Percentiles rank a stretch among this genome's conserved stretches.
Conservation (phyloP, 176 grass and related monocot genomes). For the Alloteropsis semialata region DNA sequence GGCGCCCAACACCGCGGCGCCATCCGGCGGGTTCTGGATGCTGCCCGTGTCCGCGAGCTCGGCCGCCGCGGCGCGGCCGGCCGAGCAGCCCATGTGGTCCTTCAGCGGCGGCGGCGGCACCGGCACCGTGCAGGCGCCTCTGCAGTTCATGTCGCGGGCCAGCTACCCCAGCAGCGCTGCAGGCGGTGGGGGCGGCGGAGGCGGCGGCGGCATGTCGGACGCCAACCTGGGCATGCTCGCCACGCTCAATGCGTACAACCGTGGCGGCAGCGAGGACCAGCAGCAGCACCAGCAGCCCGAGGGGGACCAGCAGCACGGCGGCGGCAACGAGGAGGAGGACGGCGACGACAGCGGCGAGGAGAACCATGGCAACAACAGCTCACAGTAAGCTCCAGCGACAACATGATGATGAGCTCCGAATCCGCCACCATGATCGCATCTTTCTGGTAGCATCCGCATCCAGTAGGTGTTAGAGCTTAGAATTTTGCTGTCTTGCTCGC, state of each 20-base stretch:
- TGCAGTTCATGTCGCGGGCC: slow-evolving; percentile 74
- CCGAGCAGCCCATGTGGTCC: slow-evolving; percentile 81
- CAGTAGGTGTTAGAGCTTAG: neutral
- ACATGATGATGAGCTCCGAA: slow-evolving; percentile 4
- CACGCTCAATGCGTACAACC: slow-evolving; percentile 63
- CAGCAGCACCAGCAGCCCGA: slow-evolving; percentile 17
- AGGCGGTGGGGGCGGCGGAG: slow-evolving; percentile 14
- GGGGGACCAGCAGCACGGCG: slow-evolving; percentile 41
- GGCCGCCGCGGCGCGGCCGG: slow-evolving; percentile 36
- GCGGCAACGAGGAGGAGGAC: slow-evolving; percentile 22
- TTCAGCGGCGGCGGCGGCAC: slow-evolving; percentile 49
- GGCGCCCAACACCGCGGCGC: slow-evolving; percentile 59
- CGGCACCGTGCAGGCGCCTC: slow-evolving; percentile 72
- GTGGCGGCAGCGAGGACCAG: slow-evolving; percentile 47
- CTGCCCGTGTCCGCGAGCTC: slow-evolving; percentile 67
- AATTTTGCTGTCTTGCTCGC: slow-evolving; percentile 30
- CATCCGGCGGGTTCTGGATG: slow-evolving; percentile 91
- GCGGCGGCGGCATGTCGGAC: slow-evolving; percentile 55
- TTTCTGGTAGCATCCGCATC: slow-evolving; percentile 29
- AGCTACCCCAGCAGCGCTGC: slow-evolving; percentile 47
- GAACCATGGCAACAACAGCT: slow-evolving; percentile 36
- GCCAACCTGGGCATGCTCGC: slow-evolving; percentile 90
- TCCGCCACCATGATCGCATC: slow-evolving; percentile 23
- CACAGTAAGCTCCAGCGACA: slow-evolving; percentile 40
- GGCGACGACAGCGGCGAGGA: slow-evolving; percentile 35